phyloP scores from a whole-genome alignment of 2,329 filamentous ascomycete genomes.

The Aureobasidium mangrovei region DNA sequence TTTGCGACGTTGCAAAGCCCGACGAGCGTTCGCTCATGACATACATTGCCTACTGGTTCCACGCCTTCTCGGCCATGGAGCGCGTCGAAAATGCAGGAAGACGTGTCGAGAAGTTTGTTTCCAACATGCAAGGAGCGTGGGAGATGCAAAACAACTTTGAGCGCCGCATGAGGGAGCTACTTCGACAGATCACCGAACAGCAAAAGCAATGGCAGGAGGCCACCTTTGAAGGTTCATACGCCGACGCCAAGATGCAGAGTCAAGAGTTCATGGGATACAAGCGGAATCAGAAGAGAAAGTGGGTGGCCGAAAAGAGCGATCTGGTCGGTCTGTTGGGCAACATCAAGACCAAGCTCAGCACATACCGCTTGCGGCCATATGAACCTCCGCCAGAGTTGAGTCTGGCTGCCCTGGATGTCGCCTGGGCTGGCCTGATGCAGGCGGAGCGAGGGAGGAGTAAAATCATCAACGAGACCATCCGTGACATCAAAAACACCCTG shows the following conservation, averaged over 20 bases:
- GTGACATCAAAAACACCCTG: conserved; percentile 95
- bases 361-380: conserved; percentile 84
- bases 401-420: conserved; percentile 69
- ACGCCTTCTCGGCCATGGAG: conserved; percentile 98
- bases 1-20: conserved; percentile 90
- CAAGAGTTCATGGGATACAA: conserved; percentile 82
- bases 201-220: conserved; percentile 67
- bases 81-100: conserved; percentile 95
- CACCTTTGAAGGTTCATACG: conserved; percentile 82
- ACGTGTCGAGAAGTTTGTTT: conserved; percentile 95
- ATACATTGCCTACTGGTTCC: conserved; percentile 99
- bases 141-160: conserved; percentile 98
- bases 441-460: conserved; percentile 84
- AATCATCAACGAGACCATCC: conserved; percentile 94
- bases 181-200: conserved; percentile 66
- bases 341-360: conserved; percentile 97
- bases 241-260: conserved; percentile 82
- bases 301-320: conserved; percentile 97
- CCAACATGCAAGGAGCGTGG: conserved; percentile 98
- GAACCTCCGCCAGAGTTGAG: conserved; percentile 78
- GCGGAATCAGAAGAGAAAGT: conserved; percentile 77
- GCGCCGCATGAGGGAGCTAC: conserved; percentile 73
- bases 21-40: conserved; percentile 98
- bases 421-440: conserved; percentile 72
- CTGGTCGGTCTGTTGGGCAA: conserved; percentile 87